Conservation (phyloP, 2,329 filamentous ascomycete species). For the Cytospora leucostoma region DNA sequence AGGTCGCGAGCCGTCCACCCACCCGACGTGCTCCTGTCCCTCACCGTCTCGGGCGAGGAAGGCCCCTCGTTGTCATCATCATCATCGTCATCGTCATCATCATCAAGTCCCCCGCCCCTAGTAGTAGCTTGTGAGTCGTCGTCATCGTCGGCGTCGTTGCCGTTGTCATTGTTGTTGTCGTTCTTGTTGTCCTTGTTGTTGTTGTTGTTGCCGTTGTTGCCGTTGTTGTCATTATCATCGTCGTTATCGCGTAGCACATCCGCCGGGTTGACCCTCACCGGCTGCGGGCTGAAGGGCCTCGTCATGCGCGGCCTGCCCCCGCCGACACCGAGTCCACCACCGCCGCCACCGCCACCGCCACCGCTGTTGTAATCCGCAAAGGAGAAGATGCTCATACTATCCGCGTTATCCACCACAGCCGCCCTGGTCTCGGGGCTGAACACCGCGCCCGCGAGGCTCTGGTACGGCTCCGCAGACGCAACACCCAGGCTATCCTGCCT, state of each 20-base stretch:
- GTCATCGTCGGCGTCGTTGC: conserved; percentile 26
- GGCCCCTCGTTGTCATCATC: conserved; percentile 30
- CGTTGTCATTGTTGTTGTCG: conserved; percentile 25
- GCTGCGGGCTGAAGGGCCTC: conserved; percentile 63
- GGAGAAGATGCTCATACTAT: conserved; percentile 44
- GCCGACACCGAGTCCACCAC: conserved; percentile 41
- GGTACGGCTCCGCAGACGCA: conserved; percentile 53
- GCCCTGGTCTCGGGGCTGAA: conserved; percentile 31
- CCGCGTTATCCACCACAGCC: conserved; percentile 40
- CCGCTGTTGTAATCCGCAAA: conserved; percentile 35
- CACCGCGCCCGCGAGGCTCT: conserved; percentile 57
- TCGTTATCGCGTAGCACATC: conserved; percentile 34
- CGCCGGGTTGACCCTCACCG: conserved; percentile 38
- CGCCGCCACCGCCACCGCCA: too few relatives aligned
- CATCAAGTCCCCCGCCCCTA: conserved; percentile 27
- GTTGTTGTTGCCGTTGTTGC: conserved; percentile 26
- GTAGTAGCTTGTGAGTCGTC: conserved; percentile 19
- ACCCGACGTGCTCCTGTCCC: conserved; percentile 24
- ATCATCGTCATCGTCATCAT: conserved; percentile 30
- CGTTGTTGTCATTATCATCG: conserved; percentile 1
- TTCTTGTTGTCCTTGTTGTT: conserved; percentile 16
- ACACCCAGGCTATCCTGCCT: conserved; percentile 58
- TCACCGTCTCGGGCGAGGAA: conserved; percentile 19
- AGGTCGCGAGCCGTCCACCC: conserved; percentile 17
- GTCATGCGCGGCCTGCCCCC: conserved; percentile 56